Percentiles rank a stretch among this genome's conserved stretches.
phyloP scores from a whole-genome alignment of 768 basidiomycete species.

The Auriscalpium orientale region DNA sequence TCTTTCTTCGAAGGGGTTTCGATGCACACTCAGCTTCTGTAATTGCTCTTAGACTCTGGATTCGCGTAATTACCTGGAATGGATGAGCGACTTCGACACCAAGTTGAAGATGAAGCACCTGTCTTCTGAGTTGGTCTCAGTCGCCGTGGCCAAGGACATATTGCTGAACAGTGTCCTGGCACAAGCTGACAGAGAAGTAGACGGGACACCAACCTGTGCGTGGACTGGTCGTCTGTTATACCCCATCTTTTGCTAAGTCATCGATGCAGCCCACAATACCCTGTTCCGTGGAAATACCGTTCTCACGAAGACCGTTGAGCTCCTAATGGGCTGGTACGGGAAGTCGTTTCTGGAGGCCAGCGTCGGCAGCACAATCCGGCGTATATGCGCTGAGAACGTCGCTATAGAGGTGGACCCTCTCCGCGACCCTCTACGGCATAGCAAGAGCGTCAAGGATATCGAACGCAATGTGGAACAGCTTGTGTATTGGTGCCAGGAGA shows the following conservation, averaged over 20 bases:
- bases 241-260: constrained; percentile 4
- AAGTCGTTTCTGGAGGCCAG: constrained; percentile 72
- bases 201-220: constrained; percentile 59
- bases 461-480: constrained; percentile 64
- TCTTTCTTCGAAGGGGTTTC: background rate
- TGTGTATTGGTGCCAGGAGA: constrained; percentile 69
- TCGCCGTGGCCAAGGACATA: constrained; percentile 60
- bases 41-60: constrained; percentile 36
- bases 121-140: constrained; percentile 52
- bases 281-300: constrained; percentile 59
- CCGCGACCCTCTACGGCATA: background rate
- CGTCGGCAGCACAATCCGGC: constrained; percentile 62
- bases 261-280: constrained; percentile 58
- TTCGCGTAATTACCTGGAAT: constrained; percentile 61
- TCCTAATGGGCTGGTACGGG: constrained; percentile 80
- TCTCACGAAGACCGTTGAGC: constrained; percentile 59
- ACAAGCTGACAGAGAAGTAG: constrained; percentile 64
- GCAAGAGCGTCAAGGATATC: constrained; percentile 56
- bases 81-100: constrained; percentile 64
- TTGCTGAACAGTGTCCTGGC: constrained; percentile 64
- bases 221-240: background rate
- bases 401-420: constrained; percentile 75
- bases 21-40: background rate
- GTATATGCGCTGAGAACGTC: constrained; percentile 64
- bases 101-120: constrained; percentile 60